Evolutionary conservation across 306 rosid species (phyloP).

Genomic region (Casuarina glauca): DNA sequence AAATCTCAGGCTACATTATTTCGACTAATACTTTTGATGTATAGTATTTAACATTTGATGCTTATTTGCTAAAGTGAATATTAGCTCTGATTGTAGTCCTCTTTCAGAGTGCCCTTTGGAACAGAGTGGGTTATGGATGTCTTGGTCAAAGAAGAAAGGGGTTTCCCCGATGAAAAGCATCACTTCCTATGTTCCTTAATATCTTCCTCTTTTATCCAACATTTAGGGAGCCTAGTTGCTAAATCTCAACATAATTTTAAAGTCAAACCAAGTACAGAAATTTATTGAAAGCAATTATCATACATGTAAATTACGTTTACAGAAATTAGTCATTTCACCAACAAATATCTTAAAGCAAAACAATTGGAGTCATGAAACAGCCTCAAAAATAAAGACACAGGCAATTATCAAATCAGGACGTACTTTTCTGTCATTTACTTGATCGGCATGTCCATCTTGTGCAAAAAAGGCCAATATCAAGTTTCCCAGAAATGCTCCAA

Average conservation of each 20-base stretch:
- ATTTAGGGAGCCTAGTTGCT: not conserved
- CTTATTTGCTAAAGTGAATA: too few relatives aligned
- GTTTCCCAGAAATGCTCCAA: slow-evolving; percentile 85
- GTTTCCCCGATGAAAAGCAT: not conserved
- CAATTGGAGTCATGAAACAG: not conserved
- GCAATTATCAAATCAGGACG: slow-evolving; percentile 13
- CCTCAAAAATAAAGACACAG: not conserved
- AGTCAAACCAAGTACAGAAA: slow-evolving; percentile 2
- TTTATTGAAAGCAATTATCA: not conserved
- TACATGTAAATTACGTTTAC: not conserved
- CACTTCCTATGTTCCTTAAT: not conserved
- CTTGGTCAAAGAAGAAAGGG: too few relatives aligned
- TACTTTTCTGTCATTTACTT: slow-evolving; percentile 71
- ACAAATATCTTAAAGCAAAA: not conserved
- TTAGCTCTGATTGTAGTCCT: too few relatives aligned
- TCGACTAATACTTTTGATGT: too few relatives aligned
- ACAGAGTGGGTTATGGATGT: too few relatives aligned
- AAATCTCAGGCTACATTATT: too few relatives aligned
- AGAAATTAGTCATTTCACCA: not conserved
- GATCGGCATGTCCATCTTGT: slow-evolving; percentile 81
- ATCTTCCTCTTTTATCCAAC: not conserved
- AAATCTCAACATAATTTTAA: not conserved
- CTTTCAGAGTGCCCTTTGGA: too few relatives aligned
- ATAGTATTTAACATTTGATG: too few relatives aligned
- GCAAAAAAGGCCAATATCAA: slow-evolving; percentile 81